Conservation (phyloP, 495 filamentous ascomycete genomes). For the Symbiotaphrina buchneri region DNA sequence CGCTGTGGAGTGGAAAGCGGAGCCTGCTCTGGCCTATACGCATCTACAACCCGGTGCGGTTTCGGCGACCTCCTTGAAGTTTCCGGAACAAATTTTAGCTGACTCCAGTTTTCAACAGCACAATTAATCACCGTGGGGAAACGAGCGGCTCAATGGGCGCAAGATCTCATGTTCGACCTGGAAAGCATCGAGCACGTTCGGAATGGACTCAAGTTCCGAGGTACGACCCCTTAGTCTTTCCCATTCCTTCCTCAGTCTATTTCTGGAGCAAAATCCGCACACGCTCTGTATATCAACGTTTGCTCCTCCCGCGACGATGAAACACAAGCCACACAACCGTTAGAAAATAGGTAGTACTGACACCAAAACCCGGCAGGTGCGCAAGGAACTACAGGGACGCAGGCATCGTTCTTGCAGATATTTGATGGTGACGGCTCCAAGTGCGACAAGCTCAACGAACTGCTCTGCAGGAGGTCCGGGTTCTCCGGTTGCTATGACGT, state of each 20-base stretch:
- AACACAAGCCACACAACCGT: no score
- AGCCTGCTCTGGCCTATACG: slow-evolving; percentile 55
- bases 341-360: no score
- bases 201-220: slow-evolving; percentile 59
- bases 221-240: no score
- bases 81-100: no score
- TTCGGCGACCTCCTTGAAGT: no score
- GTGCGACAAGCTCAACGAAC: slow-evolving; percentile 45
- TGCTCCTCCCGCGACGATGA: no score
- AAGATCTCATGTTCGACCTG: slow-evolving; percentile 76
- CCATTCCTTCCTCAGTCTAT: no score
- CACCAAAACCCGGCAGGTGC: no score
- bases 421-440: slow-evolving; percentile 66
- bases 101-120: no score
- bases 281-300: no score
- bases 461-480: slow-evolving; percentile 68
- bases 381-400: slow-evolving; percentile 59
- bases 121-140: slow-evolving; percentile 74
- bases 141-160: slow-evolving; percentile 61
- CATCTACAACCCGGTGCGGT: slow-evolving; percentile 61
- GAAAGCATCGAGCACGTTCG: slow-evolving; percentile 56
- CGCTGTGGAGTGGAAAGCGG: slow-evolving; percentile 50
- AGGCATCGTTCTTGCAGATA: slow-evolving; percentile 62
- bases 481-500: slow-evolving; percentile 54
- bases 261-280: no score